These are phyloP conservation scores for Salix udensis DNA, from an alignment of 345 rosid genomes.

Conservation along the genomic window DNA sequence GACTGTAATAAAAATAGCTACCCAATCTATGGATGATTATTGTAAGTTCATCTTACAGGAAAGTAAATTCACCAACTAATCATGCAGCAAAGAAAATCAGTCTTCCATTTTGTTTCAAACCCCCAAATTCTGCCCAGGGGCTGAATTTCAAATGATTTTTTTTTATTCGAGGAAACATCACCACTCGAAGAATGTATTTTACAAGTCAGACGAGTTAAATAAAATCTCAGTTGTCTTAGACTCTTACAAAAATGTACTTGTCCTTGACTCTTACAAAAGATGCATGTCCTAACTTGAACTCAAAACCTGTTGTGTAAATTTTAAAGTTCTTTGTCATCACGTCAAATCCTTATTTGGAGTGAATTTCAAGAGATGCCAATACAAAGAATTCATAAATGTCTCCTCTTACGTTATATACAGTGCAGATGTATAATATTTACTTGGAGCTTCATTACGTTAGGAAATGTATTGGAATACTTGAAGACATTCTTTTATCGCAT, in stretches of 20 bases:
- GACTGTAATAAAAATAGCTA: neutral
- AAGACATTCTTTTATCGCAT: neutral
- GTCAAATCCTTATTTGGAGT: too few relatives aligned
- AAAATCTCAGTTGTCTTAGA: too few relatives aligned
- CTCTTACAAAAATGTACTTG: too few relatives aligned
- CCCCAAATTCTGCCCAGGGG: neutral
- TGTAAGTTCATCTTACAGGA: neutral
- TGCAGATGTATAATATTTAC: neutral
- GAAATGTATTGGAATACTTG: neutral
- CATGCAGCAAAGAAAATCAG: neutral
- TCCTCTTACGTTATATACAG: neutral
- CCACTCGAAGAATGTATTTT: too few relatives aligned
- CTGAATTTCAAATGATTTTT: neutral
- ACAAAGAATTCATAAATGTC: neutral
- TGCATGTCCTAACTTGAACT: too few relatives aligned
- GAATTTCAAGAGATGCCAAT: neutral
- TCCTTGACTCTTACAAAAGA: too few relatives aligned
- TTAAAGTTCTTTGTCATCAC: too few relatives aligned
- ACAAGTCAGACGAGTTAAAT: rapidly evolving
- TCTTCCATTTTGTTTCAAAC: neutral
- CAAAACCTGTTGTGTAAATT: too few relatives aligned
- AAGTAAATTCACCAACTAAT: neutral
- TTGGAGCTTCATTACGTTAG: neutral
- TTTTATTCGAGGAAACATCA: too few relatives aligned
- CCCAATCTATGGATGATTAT: neutral